Evolutionary conservation across 306 rosid genomes (phyloP).

Genomic region (Fragaria vesca): DNA sequence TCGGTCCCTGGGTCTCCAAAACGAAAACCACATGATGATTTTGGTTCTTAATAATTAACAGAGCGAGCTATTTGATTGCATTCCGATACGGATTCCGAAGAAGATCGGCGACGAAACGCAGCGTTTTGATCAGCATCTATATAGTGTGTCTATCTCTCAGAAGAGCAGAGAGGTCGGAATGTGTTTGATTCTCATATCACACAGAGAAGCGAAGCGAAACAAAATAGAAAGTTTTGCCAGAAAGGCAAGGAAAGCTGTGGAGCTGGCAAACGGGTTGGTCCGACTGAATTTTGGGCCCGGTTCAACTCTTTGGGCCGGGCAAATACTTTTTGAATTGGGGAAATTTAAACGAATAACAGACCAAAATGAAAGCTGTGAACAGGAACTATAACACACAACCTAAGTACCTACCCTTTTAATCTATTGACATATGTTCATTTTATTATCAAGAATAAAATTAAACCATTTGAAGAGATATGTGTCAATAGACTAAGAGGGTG

Average conservation of each 20-base stretch:
- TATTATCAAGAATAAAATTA: too few relatives aligned
- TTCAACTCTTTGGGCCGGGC: not conserved
- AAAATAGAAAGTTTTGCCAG: conserved; percentile 8
- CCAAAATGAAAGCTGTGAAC: too few relatives aligned
- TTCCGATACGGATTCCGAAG: conserved; percentile 2
- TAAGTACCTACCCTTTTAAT: too few relatives aligned
- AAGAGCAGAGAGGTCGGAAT: conserved; percentile 28
- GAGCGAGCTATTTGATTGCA: conserved; percentile 2
- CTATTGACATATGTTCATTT: too few relatives aligned
- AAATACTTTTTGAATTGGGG: too few relatives aligned
- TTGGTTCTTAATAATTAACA: not conserved
- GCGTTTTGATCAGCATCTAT: conserved; percentile 14
- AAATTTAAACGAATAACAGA: too few relatives aligned
- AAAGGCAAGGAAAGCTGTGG: conserved; percentile 11
- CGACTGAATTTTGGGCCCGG: not conserved
- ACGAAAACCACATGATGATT: conserved; percentile 86
- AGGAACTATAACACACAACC: too few relatives aligned
- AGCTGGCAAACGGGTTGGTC: conserved; percentile 9
- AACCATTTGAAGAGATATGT: too few relatives aligned
- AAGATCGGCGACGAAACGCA: conserved; percentile 16
- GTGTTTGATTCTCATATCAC: conserved; percentile 12
- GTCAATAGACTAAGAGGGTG: too few relatives aligned
- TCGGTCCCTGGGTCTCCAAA: conserved; percentile 88
- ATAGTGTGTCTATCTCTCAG: not conserved
- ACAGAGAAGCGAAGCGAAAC: not conserved